Base-by-base conservation (phyloP, 1,284 basidiomycete genomes). In the Ganoderma lingzhi region DNA sequence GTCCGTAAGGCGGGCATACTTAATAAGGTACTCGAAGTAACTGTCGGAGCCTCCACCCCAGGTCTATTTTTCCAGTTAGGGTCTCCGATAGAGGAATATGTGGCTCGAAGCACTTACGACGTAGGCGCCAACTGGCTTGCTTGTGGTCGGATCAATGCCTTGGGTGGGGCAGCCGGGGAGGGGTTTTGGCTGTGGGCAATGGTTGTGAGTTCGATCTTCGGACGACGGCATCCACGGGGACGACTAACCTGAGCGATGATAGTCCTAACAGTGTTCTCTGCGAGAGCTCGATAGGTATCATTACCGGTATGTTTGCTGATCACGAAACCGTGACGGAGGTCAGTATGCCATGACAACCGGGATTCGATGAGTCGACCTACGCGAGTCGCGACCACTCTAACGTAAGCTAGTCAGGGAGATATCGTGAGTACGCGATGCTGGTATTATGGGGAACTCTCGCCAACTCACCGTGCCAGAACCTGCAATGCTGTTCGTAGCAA, bases 21-120 rank as follows among this genome's bases (percentile, higher is more conserved):
- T 93, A 83, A 93, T 88, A 60, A 93, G 83, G 76, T 94, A 93
- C 78, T 94, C 93, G 71, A 91, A 89, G 79, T 90, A 93, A 67
- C 90, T 92, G 78, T 93, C 86, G 0, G 87, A 87, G 45, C 89
- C 89, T 64, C 87, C 86, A 53, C 90, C 90, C 90, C 91, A 92
- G 1, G 87, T 85, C 90, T 92, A 9, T 32, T 51, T 1, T 32
- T 1, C 10, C 28, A 17, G 30, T 70, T 37, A 66, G 60, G n/a
- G 32, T 35, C 19, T 28, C 39, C 39, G 8, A 48, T 8, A 23
- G 45, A n/a, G 19, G 6, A 19, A 45, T 45, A 12, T n/a, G 10
- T 15, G 19, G 8, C 3, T n/a, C 19, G 45, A 23, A 1, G n/a
- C 28, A 83, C 89, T 76, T 78, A 91, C 91, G 66, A 93, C 86